A percentile compares a stretch with the other conserved stretches of the same genome.
Conservation (phyloP, 306 rosid genomes). For the Pueraria montana region DNA sequence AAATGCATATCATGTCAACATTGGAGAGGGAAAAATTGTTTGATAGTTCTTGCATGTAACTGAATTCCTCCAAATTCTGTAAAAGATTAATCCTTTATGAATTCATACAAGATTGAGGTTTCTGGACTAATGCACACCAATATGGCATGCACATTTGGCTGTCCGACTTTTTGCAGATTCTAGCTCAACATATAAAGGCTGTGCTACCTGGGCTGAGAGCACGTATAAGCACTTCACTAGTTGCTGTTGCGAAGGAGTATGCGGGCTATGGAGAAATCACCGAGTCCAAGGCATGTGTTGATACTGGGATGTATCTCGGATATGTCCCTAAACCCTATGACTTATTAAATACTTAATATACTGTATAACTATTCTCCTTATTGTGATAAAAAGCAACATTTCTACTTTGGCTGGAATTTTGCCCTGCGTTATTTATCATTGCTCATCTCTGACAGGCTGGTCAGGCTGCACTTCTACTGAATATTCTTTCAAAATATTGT, state of each 20-base stretch:
- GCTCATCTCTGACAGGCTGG: constrained; percentile 73
- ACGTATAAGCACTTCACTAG: too few relatives aligned
- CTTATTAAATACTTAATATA: constrained; percentile 22
- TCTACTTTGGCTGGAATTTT: constrained; percentile 17
- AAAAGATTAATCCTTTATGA: constrained; percentile 9
- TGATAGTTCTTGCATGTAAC: constrained; percentile 20
- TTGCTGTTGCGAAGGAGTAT: too few relatives aligned
- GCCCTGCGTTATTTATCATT: constrained; percentile 23
- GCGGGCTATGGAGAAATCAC: too few relatives aligned
- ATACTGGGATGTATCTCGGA: constrained; percentile 1
- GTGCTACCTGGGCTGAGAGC: too few relatives aligned
- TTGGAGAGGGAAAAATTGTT: constrained; percentile 34
- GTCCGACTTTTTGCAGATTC: constrained; percentile 55
- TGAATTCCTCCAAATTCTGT: background rate
- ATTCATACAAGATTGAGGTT: constrained; percentile 14
- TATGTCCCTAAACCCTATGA: background rate
- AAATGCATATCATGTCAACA: constrained; percentile 34
- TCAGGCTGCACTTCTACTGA: constrained; percentile 95
- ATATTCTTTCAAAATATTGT: constrained; percentile 89
- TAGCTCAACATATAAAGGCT: too few relatives aligned
- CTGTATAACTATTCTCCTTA: constrained; percentile 2
- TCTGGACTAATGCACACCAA: constrained; percentile 36
- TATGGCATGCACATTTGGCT: constrained; percentile 36
- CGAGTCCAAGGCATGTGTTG: too few relatives aligned
- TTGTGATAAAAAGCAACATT: constrained; percentile 23